Evolutionary conservation across 768 basidiomycete species (phyloP).

Genomic region (Hortiboletus flavorubellus): DNA sequence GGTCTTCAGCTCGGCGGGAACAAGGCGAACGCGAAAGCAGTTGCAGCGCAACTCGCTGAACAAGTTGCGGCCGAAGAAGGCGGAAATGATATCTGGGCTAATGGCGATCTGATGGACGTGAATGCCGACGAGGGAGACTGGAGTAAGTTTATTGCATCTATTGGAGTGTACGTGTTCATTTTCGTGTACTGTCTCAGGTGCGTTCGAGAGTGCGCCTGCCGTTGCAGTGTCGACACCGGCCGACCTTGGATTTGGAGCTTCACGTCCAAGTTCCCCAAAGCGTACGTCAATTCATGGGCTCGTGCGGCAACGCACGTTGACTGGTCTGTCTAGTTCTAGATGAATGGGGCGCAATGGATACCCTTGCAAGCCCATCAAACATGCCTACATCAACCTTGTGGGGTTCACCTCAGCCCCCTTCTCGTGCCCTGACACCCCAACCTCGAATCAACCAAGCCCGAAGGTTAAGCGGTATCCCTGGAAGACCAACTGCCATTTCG

Average conservation of each 20-base stretch:
- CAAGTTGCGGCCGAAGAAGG: slow-evolving; percentile 42
- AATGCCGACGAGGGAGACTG: slow-evolving; percentile 93
- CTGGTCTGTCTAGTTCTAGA: slow-evolving; percentile 3
- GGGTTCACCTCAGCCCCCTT: slow-evolving; percentile 17
- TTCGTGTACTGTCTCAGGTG: slow-evolving; percentile 43
- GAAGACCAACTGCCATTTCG: slow-evolving; percentile 6
- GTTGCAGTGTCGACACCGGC: slow-evolving; percentile 26
- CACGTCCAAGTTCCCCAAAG: slow-evolving; percentile 8
- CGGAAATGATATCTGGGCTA: slow-evolving; percentile 62
- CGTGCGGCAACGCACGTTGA: background rate
- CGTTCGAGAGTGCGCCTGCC: slow-evolving; percentile 62
- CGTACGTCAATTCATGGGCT: slow-evolving; percentile 4
- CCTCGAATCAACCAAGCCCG: slow-evolving; percentile 7
- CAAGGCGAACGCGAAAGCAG: slow-evolving; percentile 40
- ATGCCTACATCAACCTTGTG: slow-evolving; percentile 6
- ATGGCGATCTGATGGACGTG: slow-evolving; percentile 85
- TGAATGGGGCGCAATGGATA: slow-evolving; percentile 24
- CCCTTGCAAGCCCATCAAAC: slow-evolving; percentile 1
- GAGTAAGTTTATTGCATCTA: slow-evolving; percentile 54
- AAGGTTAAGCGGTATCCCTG: background rate
- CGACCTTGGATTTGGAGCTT: slow-evolving; percentile 26
- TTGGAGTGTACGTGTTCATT: background rate
- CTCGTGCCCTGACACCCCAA: slow-evolving; percentile 24
- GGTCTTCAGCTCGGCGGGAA: slow-evolving; percentile 68
- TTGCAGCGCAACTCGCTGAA: slow-evolving; percentile 57